These are phyloP conservation scores for Schizophyllum amplum DNA, from an alignment of 1,284 basidiomycete genomes.

Conservation along the genomic window DNA sequence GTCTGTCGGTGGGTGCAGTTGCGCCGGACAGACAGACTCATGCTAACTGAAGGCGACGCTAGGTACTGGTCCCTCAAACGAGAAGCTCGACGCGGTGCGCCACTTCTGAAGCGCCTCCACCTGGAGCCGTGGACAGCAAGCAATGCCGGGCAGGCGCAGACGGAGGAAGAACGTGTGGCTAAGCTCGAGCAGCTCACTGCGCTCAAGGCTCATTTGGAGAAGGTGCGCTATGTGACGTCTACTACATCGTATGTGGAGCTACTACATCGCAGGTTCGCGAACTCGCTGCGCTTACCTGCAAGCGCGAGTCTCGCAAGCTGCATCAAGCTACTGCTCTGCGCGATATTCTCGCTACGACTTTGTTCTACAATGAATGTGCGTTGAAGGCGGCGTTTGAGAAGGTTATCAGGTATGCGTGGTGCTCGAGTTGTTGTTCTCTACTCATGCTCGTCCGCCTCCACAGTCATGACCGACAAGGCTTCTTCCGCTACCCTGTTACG, in stretches of 20 bases:
- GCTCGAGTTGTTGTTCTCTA: conserved; percentile 1
- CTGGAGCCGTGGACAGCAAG: conserved; percentile 96
- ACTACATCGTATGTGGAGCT: no score
- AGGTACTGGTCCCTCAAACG: conserved; percentile 97
- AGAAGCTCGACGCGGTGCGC: conserved; percentile 88
- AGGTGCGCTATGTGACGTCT: no score
- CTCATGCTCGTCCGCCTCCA: conserved; percentile 7
- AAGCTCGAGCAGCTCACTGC: conserved; percentile 58
- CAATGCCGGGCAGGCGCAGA: conserved; percentile 55
- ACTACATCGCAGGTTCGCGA: conserved; percentile 32
- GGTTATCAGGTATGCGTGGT: conserved; percentile 54
- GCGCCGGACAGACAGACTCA: no score
- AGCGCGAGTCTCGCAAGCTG: conserved; percentile 82
- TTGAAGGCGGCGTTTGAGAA: conserved; percentile 65
- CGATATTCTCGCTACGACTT: conserved; percentile 50
- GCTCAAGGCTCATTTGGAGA: conserved; percentile 54
- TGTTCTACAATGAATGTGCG: conserved; percentile 61
- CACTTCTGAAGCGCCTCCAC: conserved; percentile 88
- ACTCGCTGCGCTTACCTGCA: conserved; percentile 67
- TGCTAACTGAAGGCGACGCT: no score
- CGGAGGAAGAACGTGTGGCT: conserved; percentile 76
- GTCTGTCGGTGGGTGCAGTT: no score
- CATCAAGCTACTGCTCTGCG: conserved; percentile 67
- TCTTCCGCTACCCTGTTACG: conserved; percentile 81
- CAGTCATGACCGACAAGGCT: conserved; percentile 69